Conservation (phyloP, 768 basidiomycete species). For the Phlebiopsis flavidoalba region DNA sequence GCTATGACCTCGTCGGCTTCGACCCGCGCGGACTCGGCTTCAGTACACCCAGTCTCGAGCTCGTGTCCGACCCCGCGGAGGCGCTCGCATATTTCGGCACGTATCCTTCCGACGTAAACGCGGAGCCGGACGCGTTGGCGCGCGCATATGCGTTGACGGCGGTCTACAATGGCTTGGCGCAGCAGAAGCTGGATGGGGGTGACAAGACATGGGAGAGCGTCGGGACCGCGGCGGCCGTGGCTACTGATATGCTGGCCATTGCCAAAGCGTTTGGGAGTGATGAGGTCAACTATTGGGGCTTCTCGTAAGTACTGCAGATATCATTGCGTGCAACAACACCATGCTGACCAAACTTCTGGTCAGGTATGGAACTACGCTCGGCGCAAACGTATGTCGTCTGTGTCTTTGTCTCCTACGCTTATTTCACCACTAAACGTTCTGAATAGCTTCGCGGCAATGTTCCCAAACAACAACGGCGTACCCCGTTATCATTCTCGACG, state of each 20-base stretch:
- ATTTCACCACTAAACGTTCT: not conserved
- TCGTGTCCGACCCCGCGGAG: constrained; percentile 3
- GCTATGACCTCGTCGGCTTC: constrained; percentile 27
- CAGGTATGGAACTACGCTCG: constrained; percentile 18
- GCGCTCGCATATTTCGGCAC: not conserved
- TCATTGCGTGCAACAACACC: not conserved
- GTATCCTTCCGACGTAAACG: not conserved
- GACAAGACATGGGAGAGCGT: constrained; percentile 10
- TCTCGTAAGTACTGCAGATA: constrained; percentile 10
- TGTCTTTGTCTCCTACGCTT: not conserved
- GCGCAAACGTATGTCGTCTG: constrained; percentile 8
- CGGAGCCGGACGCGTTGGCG: not conserved
- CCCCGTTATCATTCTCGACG: constrained; percentile 25
- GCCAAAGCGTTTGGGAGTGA: constrained; percentile 23
- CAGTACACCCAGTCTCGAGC: not conserved
- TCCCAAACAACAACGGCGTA: constrained; percentile 25
- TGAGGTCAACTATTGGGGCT: constrained; percentile 27
- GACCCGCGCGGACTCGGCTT: constrained; percentile 23
- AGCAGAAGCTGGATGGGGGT: not conserved
- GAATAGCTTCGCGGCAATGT: constrained; percentile 25
- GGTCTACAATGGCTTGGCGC: constrained; percentile 6
- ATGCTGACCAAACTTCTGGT: not conserved
- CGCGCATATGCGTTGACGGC: not conserved
- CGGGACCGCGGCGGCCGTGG: constrained; percentile 21
- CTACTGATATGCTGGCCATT: constrained; percentile 28